Percentiles rank a stretch among this genome's conserved stretches.
phyloP scores from a whole-genome alignment of 495 filamentous ascomycete genomes.

The Gamarada debralockiae region DNA sequence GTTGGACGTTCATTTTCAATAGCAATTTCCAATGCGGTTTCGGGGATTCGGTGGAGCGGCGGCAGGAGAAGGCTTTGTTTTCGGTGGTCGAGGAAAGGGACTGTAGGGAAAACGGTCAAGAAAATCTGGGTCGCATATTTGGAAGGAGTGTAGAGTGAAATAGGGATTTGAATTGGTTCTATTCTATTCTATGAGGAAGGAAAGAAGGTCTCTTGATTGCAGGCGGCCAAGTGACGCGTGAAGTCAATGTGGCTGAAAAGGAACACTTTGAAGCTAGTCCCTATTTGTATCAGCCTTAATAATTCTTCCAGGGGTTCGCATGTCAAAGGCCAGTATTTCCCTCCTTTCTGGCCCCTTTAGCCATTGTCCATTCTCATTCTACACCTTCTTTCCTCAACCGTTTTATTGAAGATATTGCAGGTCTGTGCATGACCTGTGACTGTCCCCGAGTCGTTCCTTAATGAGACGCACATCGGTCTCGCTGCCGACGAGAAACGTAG shows the following conservation, averaged over 20 bases:
- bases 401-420: not conserved
- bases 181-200: conserved; percentile 14
- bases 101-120: not conserved
- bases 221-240: conserved; percentile 3
- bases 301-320: conserved; percentile 6
- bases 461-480: conserved; percentile 59
- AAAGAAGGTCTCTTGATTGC: not conserved
- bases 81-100: not conserved
- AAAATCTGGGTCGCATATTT: not conserved
- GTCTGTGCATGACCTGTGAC: not conserved
- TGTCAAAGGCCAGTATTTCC: not conserved
- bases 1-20: conserved; percentile 76
- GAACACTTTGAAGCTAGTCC: too few relatives aligned
- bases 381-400: not conserved
- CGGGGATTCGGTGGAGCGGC: too few relatives aligned
- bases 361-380: not conserved
- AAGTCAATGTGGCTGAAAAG: not conserved
- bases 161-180: conserved; percentile 4
- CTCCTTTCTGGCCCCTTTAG: not conserved
- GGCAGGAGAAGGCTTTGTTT: too few relatives aligned
- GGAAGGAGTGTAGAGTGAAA: not conserved
- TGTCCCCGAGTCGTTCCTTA: conserved; percentile 13
- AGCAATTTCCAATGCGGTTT: not conserved
- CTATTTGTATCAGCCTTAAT: too few relatives aligned
- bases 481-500: conserved; percentile 52